Base-by-base conservation (phyloP, 495 filamentous ascomycete species). In the Aspergillus hancockii region DNA sequence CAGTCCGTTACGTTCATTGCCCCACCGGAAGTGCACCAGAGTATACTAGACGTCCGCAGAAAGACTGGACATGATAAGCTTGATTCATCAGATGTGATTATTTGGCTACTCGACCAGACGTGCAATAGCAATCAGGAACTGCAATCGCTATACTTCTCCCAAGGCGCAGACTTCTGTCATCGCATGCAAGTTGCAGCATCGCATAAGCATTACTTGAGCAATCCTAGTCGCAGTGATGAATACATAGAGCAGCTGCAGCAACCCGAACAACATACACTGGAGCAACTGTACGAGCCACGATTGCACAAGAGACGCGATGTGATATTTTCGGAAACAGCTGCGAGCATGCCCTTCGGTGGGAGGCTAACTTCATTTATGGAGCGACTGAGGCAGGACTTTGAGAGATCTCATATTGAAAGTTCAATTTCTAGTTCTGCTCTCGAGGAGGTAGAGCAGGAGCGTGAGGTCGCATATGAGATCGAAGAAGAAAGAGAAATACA, bases 51-150 rank as follows among this genome's bases (percentile, higher is more conserved):
- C 54, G 34, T 61, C 18, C 56, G 61, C 30, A 6, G 54, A 9
- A 67, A 67, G 43, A 40, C 18, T 0, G 7, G 34, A 0, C 28
- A 45, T 13, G 61, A 63, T 8, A 19, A 2, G 1, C 1, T 69
- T 5, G 75, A 79, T 55, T 83, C 81, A 0, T 61, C 69, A 10
- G 80, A 88, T 51, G 81, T 87, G 36, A 71, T 88, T 7, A 56
- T 62, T 34, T 88, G 86, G 86, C 75, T 86, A 6, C 70, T 90
- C 0, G 75, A 85, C 51, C 83, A 87, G 50, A 86, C 85, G 0
- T 89, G 86, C 62, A 70, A 64, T 19, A 75, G 63, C 12, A 84
- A 80, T 32, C 77, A 83, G 55, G 80, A 86, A 21, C 52, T 86
- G 0, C 79, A 82, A 46, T 72, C 80, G 0, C 71, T 88, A 0